Base-by-base conservation (phyloP, 371 early-diverging fungal species). In the Mortierella sp. region DNA sequence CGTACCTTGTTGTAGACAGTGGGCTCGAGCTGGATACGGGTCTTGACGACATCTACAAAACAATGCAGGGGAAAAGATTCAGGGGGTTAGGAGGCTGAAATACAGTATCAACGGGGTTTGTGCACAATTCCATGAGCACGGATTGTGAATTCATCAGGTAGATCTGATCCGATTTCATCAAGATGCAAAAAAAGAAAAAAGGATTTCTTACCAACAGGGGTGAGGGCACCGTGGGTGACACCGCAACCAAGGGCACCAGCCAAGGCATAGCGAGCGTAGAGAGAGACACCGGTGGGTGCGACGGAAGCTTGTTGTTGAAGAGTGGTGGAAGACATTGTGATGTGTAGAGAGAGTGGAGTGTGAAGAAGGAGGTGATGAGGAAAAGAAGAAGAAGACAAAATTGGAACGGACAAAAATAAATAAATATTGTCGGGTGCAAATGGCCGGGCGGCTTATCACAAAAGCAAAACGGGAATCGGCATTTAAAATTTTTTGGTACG, bases 211-310 rank as follows among this genome's bases (percentile, higher is more conserved):
- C 79, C 81, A 60, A 80, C 81, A 63, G 81, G 81, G 76, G 81
- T 75, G 68, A 92, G 88, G 74, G 90, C 92, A 86, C 92, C 92
- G 87, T 93, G 93, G 81, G 93, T 93, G 84, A 93, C 85, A 80
- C 86, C 72, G 83, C 93, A 93, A 87, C 93, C 91, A 72, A 92
- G 70, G 70, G 92, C 92, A 84, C 93, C 93, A 59, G 93, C 92
- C 73, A 92, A 86, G 64, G 93, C 93, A 84, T 91, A 93, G 83
- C 93, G 91, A 61, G 91, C 88, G 65, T 93, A 93, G 48, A 93
- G 87, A 76, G 77, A 76, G 64, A 85, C 87, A 74, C 93, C 93
- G 69, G 91, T 87, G 73, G 90, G 90, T 67, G 88, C 85, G 58
- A 85, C 75, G 65, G 85, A 75, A 76, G 83, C 86, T 74, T 86